Evolutionary conservation across 768 basidiomycete species (phyloP), one percentile per base, ranked within the genome.

Genomic region (Lactarius akahatsu): DNA sequence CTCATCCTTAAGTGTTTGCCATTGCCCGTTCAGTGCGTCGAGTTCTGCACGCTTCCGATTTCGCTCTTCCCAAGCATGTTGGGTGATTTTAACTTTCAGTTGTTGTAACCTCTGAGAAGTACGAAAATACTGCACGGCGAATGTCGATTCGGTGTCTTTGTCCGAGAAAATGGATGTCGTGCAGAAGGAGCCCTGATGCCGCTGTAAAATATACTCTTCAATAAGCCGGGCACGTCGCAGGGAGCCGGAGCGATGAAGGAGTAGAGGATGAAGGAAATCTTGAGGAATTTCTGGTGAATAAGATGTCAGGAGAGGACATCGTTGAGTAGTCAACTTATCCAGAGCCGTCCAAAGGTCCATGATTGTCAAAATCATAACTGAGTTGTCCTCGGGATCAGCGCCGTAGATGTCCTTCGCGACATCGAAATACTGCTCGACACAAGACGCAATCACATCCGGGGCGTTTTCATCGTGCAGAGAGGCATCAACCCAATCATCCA

Each of bases 81-180:
- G 16, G 8, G 23, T 16, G 38, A 63, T 63, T 4, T 50, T 23
- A 2, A 0, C 32, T 3, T 43, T 0, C 1, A 55, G 47, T n/a
- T 18, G n/a, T 54, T n/a, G 54, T n/a, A 55, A 26, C 13, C 2
- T 2, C 15, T 7, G 50, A 28, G 62, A 63, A 13, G 13, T 18
- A 23, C 5, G n/a, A 4, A 32, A 63, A 28, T 55, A 63, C 7
- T 8, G 23, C 18, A 63, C 54, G 26, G 23, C 50, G 26, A 52
- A 52, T 2, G 50, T 26, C 26, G 50, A 52, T 26, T 26, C 50
- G 50, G 20, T 13, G 4, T 0, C 26, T 0, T 15, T 36, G 54
- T 63, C 54, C 5, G 62, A 56, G 38, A 63, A 63, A 0, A 63
- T 57, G 28, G 62, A 56, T 2, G 47, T 32, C 32, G 5, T 4